phyloP scores from a whole-genome alignment of 768 basidiomycete species.

The Auriscalpium vulgare region DNA sequence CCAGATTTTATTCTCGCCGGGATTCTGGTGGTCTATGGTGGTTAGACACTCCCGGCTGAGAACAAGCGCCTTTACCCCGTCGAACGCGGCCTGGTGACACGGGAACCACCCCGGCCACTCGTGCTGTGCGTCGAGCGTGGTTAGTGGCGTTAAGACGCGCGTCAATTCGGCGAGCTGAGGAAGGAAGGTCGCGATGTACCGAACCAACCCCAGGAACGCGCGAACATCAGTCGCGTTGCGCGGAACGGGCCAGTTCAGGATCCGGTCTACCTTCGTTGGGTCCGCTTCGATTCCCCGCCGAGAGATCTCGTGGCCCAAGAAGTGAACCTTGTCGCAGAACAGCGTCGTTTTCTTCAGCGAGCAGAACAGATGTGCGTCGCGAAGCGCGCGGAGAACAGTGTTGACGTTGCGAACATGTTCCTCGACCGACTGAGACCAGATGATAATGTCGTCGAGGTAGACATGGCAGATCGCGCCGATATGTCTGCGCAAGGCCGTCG shows the following conservation, averaged over 20 bases:
- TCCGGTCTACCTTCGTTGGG: conserved; percentile 18
- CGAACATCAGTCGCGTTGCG: not conserved
- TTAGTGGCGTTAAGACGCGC: conserved; percentile 19
- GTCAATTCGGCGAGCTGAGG: conserved; percentile 24
- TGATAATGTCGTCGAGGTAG: no score
- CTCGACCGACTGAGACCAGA: conserved; percentile 28
- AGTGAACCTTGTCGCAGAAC: conserved; percentile 20
- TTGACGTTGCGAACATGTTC: conserved; percentile 19
- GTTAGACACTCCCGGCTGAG: conserved; percentile 21
- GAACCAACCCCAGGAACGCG: conserved; percentile 20
- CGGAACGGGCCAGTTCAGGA: conserved; percentile 24
- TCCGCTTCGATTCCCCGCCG: conserved; percentile 19
- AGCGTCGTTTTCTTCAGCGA: conserved; percentile 9
- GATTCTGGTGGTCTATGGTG: conserved; percentile 24
- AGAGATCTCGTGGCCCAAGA: conserved; percentile 28
- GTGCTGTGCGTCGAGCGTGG: conserved; percentile 16
- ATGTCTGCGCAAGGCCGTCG: not conserved
- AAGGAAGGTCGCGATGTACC: conserved; percentile 24
- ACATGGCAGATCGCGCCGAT: no score
- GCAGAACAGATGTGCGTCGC: conserved; percentile 17
- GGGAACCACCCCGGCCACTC: conserved; percentile 21
- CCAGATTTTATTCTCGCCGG: conserved; percentile 26
- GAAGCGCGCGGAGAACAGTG: conserved; percentile 15
- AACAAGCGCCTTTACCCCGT: conserved; percentile 26
- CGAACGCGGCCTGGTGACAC: conserved; percentile 27